Evolutionary conservation across 306 rosid species (phyloP).

Genomic region (Trifolium pratense): DNA sequence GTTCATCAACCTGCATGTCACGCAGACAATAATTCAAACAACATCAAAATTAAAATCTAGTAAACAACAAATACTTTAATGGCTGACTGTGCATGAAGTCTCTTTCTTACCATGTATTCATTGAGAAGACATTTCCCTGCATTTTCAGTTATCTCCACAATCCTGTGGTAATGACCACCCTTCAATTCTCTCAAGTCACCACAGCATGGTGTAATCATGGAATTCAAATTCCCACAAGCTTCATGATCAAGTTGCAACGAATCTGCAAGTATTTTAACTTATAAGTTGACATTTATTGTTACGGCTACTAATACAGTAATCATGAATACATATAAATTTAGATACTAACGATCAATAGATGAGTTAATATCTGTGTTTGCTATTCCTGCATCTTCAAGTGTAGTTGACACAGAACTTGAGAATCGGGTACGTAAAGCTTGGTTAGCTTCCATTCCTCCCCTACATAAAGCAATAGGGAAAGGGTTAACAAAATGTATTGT

Average conservation of each 20-base stretch:
- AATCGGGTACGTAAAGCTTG: slow-evolving; percentile 75
- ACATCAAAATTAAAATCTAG: slow-evolving; percentile 24
- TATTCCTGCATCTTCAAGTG: slow-evolving; percentile 79
- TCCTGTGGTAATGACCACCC: slow-evolving; percentile 91
- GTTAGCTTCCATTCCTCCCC: slow-evolving; percentile 88
- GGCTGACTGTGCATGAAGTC: slow-evolving; percentile 5
- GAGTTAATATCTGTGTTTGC: slow-evolving; percentile 84
- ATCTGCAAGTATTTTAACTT: slow-evolving; percentile 60
- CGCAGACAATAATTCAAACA: slow-evolving; percentile 28
- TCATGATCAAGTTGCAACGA: slow-evolving; percentile 94
- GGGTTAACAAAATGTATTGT: slow-evolving; percentile 23
- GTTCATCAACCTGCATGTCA: slow-evolving; percentile 79
- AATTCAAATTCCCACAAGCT: slow-evolving; percentile 86
- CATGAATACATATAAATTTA: slow-evolving; percentile 19
- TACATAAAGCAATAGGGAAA: slow-evolving; percentile 36
- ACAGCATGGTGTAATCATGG: slow-evolving; percentile 86
- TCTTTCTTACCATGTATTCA: slow-evolving; percentile 82
- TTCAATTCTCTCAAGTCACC: slow-evolving; percentile 87
- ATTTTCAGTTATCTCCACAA: slow-evolving; percentile 88
- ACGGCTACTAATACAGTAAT: slow-evolving; percentile 16
- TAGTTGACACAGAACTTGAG: slow-evolving; percentile 71
- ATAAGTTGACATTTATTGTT: slow-evolving; percentile 35
- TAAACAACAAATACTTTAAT: background rate
- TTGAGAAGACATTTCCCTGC: slow-evolving; percentile 86
- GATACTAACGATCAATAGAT: slow-evolving; percentile 80